Evolutionary conservation across 2,329 filamentous ascomycete species (phyloP).

Genomic region (Ascochyta clinopodiicola): DNA sequence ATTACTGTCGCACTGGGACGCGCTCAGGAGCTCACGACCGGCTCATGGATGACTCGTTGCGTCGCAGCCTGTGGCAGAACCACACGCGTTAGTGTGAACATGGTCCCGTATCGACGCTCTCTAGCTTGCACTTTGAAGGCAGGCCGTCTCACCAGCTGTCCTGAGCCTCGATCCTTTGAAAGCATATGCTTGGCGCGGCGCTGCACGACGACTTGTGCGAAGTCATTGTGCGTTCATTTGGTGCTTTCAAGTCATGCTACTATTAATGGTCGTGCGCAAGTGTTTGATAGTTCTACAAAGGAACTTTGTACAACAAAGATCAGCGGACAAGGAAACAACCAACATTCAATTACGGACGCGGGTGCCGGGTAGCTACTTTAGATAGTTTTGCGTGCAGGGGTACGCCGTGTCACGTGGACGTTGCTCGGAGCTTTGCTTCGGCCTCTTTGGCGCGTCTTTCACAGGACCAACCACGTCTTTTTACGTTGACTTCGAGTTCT

Average conservation of each 20-base stretch:
- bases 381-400: slow-evolving; percentile 2
- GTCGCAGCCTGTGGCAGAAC: slow-evolving; percentile 18
- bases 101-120: slow-evolving; percentile 3
- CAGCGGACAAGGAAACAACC: neutral
- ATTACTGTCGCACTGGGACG: neutral
- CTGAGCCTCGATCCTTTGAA: slow-evolving; percentile 12
- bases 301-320: neutral
- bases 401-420: slow-evolving; percentile 12
- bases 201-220: neutral
- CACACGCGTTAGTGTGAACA: neutral
- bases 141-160: slow-evolving; percentile 14
- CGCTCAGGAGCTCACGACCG: slow-evolving; percentile 3
- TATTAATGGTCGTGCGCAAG: neutral
- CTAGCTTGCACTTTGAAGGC: slow-evolving; percentile 11
- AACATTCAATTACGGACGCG: slow-evolving; percentile 13
- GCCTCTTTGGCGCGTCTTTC: slow-evolving; percentile 22
- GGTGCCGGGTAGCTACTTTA: neutral
- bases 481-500: slow-evolving; percentile 18
- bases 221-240: neutral
- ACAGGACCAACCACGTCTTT: slow-evolving; percentile 29
- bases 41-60: slow-evolving; percentile 11
- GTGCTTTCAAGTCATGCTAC: neutral
- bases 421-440: slow-evolving; percentile 16
- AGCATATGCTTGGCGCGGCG: slow-evolving; percentile 2
- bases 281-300: neutral